Evolutionary conservation across 495 filamentous ascomycete genomes (phyloP).

Genomic region (Neohortaea acidophila): DNA sequence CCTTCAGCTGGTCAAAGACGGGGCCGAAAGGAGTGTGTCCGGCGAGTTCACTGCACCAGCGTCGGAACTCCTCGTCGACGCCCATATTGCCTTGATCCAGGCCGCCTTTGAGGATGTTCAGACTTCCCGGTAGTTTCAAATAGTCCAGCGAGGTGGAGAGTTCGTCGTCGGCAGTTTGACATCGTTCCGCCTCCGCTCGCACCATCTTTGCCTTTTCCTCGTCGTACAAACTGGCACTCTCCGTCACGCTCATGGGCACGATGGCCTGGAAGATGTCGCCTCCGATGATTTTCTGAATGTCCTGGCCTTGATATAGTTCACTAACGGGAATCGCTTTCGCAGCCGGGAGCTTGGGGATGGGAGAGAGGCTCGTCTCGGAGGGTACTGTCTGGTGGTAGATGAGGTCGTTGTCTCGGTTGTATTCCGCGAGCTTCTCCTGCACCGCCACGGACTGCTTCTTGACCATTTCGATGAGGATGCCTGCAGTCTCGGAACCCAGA

Average conservation of each 20-base stretch:
- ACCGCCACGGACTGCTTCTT: slow-evolving; percentile 68
- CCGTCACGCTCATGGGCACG: slow-evolving; percentile 88
- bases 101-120: slow-evolving; percentile 85
- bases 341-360: slow-evolving; percentile 80
- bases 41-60: slow-evolving; percentile 83
- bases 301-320: slow-evolving; percentile 90
- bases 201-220: slow-evolving; percentile 96
- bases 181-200: slow-evolving; percentile 81
- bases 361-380: slow-evolving; percentile 59
- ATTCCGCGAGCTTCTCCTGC: slow-evolving; percentile 58
- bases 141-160: slow-evolving; percentile 94
- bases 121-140: slow-evolving; percentile 70
- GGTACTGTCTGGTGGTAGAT: slow-evolving; percentile 93
- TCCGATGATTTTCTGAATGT: slow-evolving; percentile 91
- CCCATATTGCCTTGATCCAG: slow-evolving; percentile 78
- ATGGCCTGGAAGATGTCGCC: slow-evolving; percentile 96
- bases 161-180: slow-evolving; percentile 80
- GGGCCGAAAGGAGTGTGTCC: slow-evolving; percentile 59
- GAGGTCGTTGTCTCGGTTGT: slow-evolving; percentile 90
- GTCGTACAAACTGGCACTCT: slow-evolving; percentile 91
- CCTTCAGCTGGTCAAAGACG: slow-evolving; percentile 62
- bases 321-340: slow-evolving; percentile 97
- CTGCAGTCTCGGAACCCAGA: slow-evolving; percentile 61
- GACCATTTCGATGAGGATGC: slow-evolving; percentile 57
- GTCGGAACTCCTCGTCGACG: slow-evolving; percentile 72